phyloP scores from a whole-genome alignment of 139 green algal genomes.

The Chlorella sp. region DNA sequence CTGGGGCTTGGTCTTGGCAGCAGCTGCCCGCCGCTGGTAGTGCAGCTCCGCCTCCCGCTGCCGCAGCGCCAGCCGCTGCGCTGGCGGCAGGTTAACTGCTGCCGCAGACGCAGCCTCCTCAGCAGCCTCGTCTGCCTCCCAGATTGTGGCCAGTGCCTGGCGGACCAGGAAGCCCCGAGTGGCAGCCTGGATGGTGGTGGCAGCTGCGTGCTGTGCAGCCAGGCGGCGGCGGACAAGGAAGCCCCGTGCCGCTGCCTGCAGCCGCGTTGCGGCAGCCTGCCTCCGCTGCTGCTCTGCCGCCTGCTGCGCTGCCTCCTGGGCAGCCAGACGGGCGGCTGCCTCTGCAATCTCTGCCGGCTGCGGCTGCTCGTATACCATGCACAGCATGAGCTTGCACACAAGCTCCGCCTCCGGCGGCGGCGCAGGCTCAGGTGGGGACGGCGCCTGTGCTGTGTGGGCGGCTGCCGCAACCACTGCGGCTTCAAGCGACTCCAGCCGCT shows the following conservation, averaged over 20 bases:
- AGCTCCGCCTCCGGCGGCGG: background rate
- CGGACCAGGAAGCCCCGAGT: slow-evolving; percentile 1
- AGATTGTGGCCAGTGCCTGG: background rate
- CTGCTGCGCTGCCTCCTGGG: background rate
- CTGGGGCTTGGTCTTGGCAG: background rate
- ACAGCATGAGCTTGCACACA: slow-evolving; percentile 4
- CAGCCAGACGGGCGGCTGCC: background rate
- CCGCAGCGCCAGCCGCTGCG: background rate
- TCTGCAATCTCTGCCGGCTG: slow-evolving; percentile 6
- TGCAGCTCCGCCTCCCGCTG: background rate
- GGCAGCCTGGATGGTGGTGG: background rate
- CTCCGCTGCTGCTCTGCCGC: background rate
- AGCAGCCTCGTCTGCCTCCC: too few relatives aligned
- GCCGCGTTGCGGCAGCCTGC: background rate
- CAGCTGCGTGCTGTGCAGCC: background rate
- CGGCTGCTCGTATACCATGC: background rate
- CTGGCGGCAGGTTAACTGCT: background rate
- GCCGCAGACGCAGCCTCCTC: background rate
- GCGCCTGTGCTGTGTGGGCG: background rate
- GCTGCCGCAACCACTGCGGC: background rate
- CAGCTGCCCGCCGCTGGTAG: background rate
- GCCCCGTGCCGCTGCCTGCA: background rate
- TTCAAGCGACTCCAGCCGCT: slow-evolving; percentile 25
- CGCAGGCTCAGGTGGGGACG: background rate
- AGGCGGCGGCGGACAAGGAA: background rate